phyloP scores from a whole-genome alignment of 163 green algal species.

The Volvox carteri region DNA sequence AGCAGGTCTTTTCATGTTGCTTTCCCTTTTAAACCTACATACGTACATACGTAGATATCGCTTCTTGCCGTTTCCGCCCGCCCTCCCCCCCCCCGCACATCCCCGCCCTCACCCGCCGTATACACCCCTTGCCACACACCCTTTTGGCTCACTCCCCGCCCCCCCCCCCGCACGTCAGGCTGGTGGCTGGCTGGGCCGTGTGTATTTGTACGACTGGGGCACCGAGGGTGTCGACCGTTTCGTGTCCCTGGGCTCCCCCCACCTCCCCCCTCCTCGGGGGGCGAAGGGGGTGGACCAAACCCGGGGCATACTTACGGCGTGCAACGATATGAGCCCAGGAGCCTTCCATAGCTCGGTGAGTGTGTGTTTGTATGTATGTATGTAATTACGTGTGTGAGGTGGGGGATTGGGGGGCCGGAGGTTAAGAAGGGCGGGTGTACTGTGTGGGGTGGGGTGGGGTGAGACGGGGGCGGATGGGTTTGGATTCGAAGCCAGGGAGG shows the following conservation, averaged over 20 bases:
- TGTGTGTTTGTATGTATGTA: no score
- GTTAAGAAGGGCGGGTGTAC: neutral
- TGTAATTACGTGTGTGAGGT: no score
- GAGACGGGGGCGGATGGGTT: neutral
- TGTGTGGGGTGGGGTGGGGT: neutral
- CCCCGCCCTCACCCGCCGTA: neutral
- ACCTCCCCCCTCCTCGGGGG: conserved; percentile 81
- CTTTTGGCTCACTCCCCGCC: neutral
- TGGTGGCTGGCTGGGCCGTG: conserved; percentile 90
- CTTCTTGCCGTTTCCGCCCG: neutral
- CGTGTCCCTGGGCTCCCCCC: conserved; percentile 90
- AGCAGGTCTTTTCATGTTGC: neutral
- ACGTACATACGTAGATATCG: neutral
- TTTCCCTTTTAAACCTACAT: neutral
- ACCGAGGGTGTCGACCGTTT: conserved; percentile 81
- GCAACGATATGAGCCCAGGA: conserved; percentile 81
- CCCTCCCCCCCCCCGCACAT: neutral
- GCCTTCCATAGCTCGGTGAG: conserved; percentile 79
- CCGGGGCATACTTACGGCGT: conserved; percentile 91
- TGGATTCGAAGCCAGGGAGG: neutral
- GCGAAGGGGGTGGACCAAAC: conserved; percentile 93
- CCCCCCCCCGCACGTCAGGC: conserved; percentile 60
- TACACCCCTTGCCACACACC: neutral
- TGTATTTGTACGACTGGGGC: conserved; percentile 91
- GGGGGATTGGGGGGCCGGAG: neutral